Percentiles rank a stretch among this genome's conserved stretches.
phyloP scores from a whole-genome alignment of 371 early-diverging fungal genomes.

The Mortierella sp. region DNA sequence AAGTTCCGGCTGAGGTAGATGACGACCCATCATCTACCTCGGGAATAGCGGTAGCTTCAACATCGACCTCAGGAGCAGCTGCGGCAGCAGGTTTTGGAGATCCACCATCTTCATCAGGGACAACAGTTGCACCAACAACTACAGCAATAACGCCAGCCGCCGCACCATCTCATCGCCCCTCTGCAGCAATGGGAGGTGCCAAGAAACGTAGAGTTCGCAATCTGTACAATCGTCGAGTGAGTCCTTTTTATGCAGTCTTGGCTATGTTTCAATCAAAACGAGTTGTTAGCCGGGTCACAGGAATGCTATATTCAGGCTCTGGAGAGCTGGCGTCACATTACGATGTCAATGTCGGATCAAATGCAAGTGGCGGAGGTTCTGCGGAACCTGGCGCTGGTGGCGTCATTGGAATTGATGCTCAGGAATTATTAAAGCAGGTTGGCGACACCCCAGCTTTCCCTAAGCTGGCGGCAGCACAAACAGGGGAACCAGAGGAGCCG shows the following conservation, averaged over 20 bases:
- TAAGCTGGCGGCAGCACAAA: neutral
- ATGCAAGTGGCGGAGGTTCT: neutral
- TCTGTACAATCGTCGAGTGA: slow-evolving; percentile 50
- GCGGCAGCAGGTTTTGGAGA: slow-evolving; percentile 1
- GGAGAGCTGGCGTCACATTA: slow-evolving; percentile 11
- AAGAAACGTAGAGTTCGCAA: slow-evolving; percentile 39
- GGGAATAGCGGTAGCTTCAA: neutral
- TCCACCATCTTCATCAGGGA: neutral
- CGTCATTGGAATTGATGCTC: slow-evolving; percentile 2
- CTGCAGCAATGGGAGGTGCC: slow-evolving; percentile 23
- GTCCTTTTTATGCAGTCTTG: slow-evolving; percentile 49
- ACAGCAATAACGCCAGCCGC: neutral
- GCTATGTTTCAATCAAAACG: slow-evolving; percentile 42
- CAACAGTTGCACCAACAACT: neutral
- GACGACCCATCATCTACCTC: neutral
- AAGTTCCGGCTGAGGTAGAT: slow-evolving; percentile 6
- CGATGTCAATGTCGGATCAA: neutral
- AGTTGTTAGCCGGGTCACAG: slow-evolving; percentile 18
- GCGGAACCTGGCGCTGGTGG: slow-evolving; percentile 4
- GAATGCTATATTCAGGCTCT: slow-evolving; percentile 28
- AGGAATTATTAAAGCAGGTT: slow-evolving; percentile 4
- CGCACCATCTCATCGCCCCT: slow-evolving; percentile 7
- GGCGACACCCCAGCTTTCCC: neutral
- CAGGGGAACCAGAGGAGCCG: neutral
- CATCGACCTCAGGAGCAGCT: neutral